Conservation (phyloP, 1,284 basidiomycete species). For the Trichosporon faecale region DNA sequence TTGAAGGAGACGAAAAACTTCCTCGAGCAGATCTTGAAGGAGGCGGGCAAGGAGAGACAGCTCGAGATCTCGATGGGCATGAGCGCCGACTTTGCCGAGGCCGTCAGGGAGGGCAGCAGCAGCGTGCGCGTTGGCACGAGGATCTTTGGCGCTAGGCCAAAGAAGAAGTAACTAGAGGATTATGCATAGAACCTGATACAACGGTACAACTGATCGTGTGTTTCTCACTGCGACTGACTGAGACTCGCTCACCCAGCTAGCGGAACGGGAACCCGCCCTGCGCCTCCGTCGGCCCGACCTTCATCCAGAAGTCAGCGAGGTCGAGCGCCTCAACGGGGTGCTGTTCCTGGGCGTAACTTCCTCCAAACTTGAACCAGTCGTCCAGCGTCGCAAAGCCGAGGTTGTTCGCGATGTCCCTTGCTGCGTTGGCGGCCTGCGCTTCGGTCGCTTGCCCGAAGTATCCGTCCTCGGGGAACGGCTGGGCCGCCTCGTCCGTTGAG, state of each 20-base stretch:
- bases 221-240: not conserved
- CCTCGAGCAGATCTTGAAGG: constrained; percentile 57
- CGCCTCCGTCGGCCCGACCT: constrained; percentile 57
- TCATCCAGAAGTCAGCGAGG: constrained; percentile 60
- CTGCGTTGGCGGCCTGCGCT: constrained; percentile 2
- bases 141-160: constrained; percentile 74
- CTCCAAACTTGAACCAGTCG: constrained; percentile 38
- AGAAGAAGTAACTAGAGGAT: constrained; percentile 52
- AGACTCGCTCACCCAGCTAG: not conserved
- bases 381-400: constrained; percentile 42
- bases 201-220: not conserved
- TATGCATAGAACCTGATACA: not conserved
- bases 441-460: not conserved
- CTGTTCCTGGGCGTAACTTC: not conserved
- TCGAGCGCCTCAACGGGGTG: constrained; percentile 37
- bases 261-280: constrained; percentile 47
- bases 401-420: constrained; percentile 22
- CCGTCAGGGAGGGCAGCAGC: constrained; percentile 76
- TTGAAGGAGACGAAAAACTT: constrained; percentile 64
- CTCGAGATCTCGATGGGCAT: constrained; percentile 95
- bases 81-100: constrained; percentile 90
- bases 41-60: constrained; percentile 50
- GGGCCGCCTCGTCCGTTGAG: constrained; percentile 11
- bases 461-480: not conserved
- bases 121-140: constrained; percentile 88